A percentile compares a stretch with the other conserved stretches of the same genome.
These are phyloP conservation scores for Colletotrichum sp. DNA, from an alignment of 2,329 filamentous ascomycete species.

Conservation along the genomic window DNA sequence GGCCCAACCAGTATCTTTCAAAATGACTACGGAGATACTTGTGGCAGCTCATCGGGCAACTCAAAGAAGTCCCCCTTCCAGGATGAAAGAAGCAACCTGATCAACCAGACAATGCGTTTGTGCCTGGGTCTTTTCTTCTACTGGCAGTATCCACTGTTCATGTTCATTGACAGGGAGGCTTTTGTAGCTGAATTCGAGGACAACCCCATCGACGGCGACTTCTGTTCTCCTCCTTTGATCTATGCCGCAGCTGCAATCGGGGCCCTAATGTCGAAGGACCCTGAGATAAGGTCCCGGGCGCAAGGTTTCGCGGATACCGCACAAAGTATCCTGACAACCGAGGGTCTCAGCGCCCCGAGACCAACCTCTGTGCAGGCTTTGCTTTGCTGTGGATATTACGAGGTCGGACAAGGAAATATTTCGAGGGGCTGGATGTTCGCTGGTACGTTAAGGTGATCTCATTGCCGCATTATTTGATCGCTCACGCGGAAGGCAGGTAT, in stretches of 20 bases:
- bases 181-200: slow-evolving; percentile 23
- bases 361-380: slow-evolving; percentile 30
- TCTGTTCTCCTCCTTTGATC: slow-evolving; percentile 28
- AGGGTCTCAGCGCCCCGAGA: slow-evolving; percentile 23
- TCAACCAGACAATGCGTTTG: background rate
- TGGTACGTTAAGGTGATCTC: background rate
- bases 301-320: slow-evolving; percentile 23
- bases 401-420: slow-evolving; percentile 28
- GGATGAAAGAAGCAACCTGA: background rate
- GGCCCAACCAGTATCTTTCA: slow-evolving; percentile 31
- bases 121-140: slow-evolving; percentile 29
- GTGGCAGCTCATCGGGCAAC: background rate
- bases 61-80: background rate
- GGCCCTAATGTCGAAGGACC: slow-evolving; percentile 23
- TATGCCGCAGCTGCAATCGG: slow-evolving; percentile 27
- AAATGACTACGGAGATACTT: background rate
- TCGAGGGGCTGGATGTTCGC: slow-evolving; percentile 30
- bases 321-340: slow-evolving; percentile 27
- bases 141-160: slow-evolving; percentile 33
- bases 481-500: slow-evolving; percentile 21
- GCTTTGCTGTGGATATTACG: slow-evolving; percentile 30
- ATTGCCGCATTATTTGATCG: slow-evolving; percentile 9
- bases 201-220: slow-evolving; percentile 23
- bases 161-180: slow-evolving; percentile 33
- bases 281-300: background rate